phyloP scores from a whole-genome alignment of 2,329 filamentous ascomycete species.

The Exophiala calicioides region DNA sequence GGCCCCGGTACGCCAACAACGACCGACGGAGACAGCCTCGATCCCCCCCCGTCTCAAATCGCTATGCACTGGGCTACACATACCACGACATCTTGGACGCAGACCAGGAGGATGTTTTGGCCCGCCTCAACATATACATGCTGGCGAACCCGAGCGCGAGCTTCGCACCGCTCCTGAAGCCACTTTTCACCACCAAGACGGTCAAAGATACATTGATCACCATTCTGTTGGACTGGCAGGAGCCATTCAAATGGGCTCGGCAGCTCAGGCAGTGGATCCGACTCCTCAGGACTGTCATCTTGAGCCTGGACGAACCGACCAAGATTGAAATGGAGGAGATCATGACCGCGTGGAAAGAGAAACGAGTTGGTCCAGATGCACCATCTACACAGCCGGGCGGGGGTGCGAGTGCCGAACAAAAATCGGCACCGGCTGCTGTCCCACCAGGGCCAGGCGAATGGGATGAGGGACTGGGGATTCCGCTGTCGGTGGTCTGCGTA shows the following conservation, averaged over 20 bases:
- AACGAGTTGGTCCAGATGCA: conserved; percentile 56
- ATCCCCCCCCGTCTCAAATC: conserved; percentile 80
- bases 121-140: conserved; percentile 84
- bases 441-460: conserved; percentile 87
- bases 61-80: conserved; percentile 89
- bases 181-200: conserved; percentile 78
- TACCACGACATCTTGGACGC: conserved; percentile 93
- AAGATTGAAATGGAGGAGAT: conserved; percentile 85
- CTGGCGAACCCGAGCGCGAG: conserved; percentile 81
- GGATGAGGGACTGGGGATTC: conserved; percentile 84
- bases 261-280: conserved; percentile 88
- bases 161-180: conserved; percentile 79
- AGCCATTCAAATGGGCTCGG: conserved; percentile 89
- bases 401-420: conserved; percentile 60
- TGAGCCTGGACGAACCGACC: conserved; percentile 71
- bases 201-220: conserved; percentile 86
- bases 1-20: conserved; percentile 51
- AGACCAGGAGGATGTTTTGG: conserved; percentile 93
- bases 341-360: conserved; percentile 76
- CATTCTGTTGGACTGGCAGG: conserved; percentile 91
- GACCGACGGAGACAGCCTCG: conserved; percentile 52
- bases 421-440: conserved; percentile 8
- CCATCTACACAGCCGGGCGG: conserved; percentile 62
- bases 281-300: conserved; percentile 74
- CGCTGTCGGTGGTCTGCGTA: conserved; percentile 92